Percentiles rank a stretch among this genome's conserved stretches.
These are phyloP conservation scores for Eucalyptus pauciflora DNA, from an alignment of 345 rosid species.

Conservation along the genomic window DNA sequence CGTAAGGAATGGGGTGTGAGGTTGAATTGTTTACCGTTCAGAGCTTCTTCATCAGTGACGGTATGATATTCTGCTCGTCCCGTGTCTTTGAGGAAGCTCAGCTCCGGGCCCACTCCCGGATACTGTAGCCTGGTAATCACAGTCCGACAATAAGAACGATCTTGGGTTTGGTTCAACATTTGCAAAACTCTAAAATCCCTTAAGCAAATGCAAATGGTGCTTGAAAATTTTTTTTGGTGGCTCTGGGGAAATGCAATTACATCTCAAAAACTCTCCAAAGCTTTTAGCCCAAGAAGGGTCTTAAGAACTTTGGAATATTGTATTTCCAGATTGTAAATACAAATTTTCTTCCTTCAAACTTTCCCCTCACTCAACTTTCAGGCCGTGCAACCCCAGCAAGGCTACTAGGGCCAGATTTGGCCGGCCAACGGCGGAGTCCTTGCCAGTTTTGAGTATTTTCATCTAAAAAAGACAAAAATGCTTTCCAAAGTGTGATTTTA, in stretches of 20 bases:
- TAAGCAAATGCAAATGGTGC: not conserved
- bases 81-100: constrained; percentile 60
- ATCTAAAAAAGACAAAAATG: too few relatives aligned
- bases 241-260: not conserved
- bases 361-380: too few relatives aligned
- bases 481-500: too few relatives aligned
- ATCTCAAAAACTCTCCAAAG: not conserved
- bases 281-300: too few relatives aligned
- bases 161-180: too few relatives aligned
- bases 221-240: accelerated
- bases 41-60: constrained; percentile 66
- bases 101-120: constrained; percentile 79
- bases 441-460: too few relatives aligned
- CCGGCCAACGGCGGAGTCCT: accelerated
- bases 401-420: too few relatives aligned
- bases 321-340: too few relatives aligned
- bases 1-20: not conserved
- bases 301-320: accelerated
- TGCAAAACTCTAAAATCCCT: too few relatives aligned
- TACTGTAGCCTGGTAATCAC: constrained; percentile 46
- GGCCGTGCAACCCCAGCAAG: accelerated
- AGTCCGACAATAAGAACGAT: not conserved
- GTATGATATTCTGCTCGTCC: constrained; percentile 56
- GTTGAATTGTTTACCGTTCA: constrained; percentile 29
- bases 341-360: too few relatives aligned